Base-by-base conservation (phyloP, 805 yeast species). In the Brettanomyces bruxellensis region DNA sequence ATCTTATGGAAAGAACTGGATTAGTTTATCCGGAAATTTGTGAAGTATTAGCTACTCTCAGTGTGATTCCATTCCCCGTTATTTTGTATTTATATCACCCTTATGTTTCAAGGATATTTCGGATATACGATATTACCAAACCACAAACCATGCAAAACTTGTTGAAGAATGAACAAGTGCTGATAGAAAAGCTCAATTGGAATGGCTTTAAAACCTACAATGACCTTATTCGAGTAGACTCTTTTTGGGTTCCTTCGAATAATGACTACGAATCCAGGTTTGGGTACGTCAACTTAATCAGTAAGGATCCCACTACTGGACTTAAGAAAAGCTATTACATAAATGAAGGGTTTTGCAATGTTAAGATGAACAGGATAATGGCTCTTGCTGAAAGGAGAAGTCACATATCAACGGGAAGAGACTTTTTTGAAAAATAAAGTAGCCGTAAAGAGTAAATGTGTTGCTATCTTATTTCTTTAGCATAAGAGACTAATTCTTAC, bases 301-400 rank as follows among this genome's bases (percentile, higher is more conserved):
- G 72, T 39, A 53, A 54, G 12, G 72, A 70, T 40, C 57, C 61
- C 5, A 64, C 62, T 28, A 52, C 68, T 5, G 66, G 67, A 1
- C 51, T 55, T 4, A 59, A 62, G 8, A 66, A 74, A 42, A 60
- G 65, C 14, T 79, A 69, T 59, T 83, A 79, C 55, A 75, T 86
- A 2, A 75, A 72, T 13, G 95, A 86, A 56, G 83, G 86, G 52
- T 68, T 83, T 40, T 93, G 95, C 2, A 95, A 95, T 2, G 66
- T 84, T 59, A 78, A 78, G 52, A 86, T 86, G 95, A 93, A 86
- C 55, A 67, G 95, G 46, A 64, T 86, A 4, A 83, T 95, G 91
- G 88, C 90, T 0, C 75, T 85, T n/a, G 77, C 83, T 1, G 95
- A 87, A 58, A 66, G 67, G 43, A 79, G 82, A 49, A 69, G 79